Evolutionary conservation across 306 rosid species (phyloP).

Genomic region (Chamaecrista fasciculata): DNA sequence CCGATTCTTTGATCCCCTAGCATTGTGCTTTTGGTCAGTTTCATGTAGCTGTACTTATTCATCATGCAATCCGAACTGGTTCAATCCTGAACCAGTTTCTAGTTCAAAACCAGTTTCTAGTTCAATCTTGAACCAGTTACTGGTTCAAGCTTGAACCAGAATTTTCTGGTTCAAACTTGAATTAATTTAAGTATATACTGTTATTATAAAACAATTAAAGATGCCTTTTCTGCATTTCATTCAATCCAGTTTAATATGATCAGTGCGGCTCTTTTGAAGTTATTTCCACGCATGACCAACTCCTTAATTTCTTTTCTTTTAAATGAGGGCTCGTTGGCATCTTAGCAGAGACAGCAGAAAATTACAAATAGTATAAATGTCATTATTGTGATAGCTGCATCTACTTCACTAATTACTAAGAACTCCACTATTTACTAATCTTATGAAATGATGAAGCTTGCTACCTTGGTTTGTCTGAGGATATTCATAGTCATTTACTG

Average conservation of each 20-base stretch:
- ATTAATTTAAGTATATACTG: neutral
- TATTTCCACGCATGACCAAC: constrained; percentile 20
- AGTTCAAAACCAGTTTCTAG: too few species aligned
- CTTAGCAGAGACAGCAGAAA: neutral
- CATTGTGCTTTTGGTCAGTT: neutral
- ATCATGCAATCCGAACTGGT: neutral
- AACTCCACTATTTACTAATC: too few species aligned
- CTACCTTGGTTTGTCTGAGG: neutral
- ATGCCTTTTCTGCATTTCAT: neutral
- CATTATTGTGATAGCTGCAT: neutral
- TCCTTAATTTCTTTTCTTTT: neutral
- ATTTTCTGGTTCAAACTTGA: too few species aligned
- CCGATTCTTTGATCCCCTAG: neutral
- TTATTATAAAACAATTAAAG: neutral
- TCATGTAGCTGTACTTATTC: constrained; percentile 9
- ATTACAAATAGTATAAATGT: neutral
- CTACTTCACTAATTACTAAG: neutral
- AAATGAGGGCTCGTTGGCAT: neutral
- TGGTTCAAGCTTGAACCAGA: too few species aligned
- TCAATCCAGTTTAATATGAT: constrained; percentile 10
- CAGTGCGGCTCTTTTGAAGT: constrained; percentile 17
- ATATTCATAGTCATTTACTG: too few species aligned
- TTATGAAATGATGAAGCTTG: neutral
- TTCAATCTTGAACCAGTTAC: too few species aligned
- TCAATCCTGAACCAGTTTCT: too few species aligned